These are phyloP conservation scores for Botrytis elliptica DNA, from an alignment of 2,329 filamentous ascomycete genomes.

Conservation along the genomic window DNA sequence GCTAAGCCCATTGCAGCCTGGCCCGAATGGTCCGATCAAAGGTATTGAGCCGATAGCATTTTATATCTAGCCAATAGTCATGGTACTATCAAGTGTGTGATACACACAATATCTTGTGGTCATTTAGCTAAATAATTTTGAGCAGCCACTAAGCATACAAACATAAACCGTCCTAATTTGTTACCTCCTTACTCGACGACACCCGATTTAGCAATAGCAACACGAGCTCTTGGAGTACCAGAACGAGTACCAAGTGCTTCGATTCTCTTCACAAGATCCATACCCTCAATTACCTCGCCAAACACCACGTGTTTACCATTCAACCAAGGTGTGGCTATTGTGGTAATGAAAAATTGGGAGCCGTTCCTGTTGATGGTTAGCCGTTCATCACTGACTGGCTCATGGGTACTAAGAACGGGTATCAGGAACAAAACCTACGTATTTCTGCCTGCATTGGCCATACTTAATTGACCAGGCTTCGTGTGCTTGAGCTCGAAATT, in stretches of 20 bases:
- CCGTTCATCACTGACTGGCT: background rate
- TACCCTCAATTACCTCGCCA: slow-evolving; percentile 60
- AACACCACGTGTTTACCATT: slow-evolving; percentile 96
- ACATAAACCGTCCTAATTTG: background rate
- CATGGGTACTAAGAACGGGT: slow-evolving; percentile 23
- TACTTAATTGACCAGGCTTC: slow-evolving; percentile 77
- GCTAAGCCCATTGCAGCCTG: background rate
- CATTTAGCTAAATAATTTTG: background rate
- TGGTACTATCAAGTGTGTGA: background rate
- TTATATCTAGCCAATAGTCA: background rate
- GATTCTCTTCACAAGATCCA: slow-evolving; percentile 57
- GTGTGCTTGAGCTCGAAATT: slow-evolving; percentile 79
- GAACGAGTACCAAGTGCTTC: slow-evolving; percentile 58
- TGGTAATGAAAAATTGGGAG: slow-evolving; percentile 98
- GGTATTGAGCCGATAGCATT: background rate
- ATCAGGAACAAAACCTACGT: slow-evolving; percentile 61
- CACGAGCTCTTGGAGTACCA: slow-evolving; percentile 53
- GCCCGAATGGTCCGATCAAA: background rate
- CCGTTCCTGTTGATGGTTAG: slow-evolving; percentile 73
- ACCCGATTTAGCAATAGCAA: slow-evolving; percentile 57
- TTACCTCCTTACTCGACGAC: slow-evolving; percentile 18
- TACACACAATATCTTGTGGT: background rate
- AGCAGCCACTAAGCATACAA: background rate
- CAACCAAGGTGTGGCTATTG: slow-evolving; percentile 85
- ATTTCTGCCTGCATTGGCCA: slow-evolving; percentile 95